phyloP scores from a whole-genome alignment of 495 filamentous ascomycete genomes.

The Penicillium robsamsonii region DNA sequence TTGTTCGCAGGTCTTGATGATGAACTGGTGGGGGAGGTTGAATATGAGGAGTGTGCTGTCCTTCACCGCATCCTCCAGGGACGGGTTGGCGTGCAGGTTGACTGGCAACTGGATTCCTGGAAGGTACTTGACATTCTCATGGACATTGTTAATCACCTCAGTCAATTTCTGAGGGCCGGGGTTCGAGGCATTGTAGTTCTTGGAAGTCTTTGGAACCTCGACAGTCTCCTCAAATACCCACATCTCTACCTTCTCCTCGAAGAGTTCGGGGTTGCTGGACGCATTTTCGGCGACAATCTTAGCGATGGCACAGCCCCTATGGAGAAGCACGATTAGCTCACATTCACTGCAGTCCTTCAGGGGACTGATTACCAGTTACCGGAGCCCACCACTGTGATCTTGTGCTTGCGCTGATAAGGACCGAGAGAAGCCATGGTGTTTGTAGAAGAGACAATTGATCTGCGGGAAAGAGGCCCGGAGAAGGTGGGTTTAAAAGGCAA shows the following conservation, averaged over 20 bases:
- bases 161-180: slow-evolving; percentile 80
- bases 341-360: not conserved
- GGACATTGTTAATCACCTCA: slow-evolving; percentile 79
- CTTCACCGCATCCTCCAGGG: slow-evolving; percentile 74
- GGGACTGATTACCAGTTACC: slow-evolving; percentile 76
- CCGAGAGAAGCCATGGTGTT: slow-evolving; percentile 44
- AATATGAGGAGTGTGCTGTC: slow-evolving; percentile 87
- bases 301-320: slow-evolving; percentile 89
- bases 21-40: slow-evolving; percentile 98
- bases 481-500: slow-evolving; percentile 23
- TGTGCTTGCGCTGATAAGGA: slow-evolving; percentile 69
- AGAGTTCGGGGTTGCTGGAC: slow-evolving; percentile 68
- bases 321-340: slow-evolving; percentile 9
- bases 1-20: slow-evolving; percentile 78
- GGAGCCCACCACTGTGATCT: slow-evolving; percentile 89
- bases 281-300: slow-evolving; percentile 97
- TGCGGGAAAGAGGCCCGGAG: slow-evolving; percentile 15
- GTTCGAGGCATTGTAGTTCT: slow-evolving; percentile 56
- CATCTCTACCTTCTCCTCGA: slow-evolving; percentile 91
- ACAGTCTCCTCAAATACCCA: slow-evolving; percentile 94
- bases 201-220: slow-evolving; percentile 61
- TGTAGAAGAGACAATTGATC: slow-evolving; percentile 26
- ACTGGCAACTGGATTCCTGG: slow-evolving; percentile 76
- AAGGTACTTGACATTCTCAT: slow-evolving; percentile 98
- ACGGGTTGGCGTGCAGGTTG: slow-evolving; percentile 89